Base-by-base conservation (phyloP, 345 rosid genomes). In the Euphorbia tirucalli region DNA sequence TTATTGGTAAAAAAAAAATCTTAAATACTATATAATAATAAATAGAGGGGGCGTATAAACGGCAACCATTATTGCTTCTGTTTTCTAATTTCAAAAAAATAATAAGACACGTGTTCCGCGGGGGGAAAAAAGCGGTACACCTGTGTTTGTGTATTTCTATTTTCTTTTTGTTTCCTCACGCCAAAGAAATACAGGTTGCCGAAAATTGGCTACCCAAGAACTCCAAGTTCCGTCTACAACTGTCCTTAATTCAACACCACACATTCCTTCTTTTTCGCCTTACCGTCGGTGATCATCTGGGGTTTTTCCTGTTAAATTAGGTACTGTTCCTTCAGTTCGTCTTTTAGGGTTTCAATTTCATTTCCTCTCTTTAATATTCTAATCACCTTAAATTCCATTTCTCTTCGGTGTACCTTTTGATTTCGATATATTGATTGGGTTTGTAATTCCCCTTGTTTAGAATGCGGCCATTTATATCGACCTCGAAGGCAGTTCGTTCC, bases 401-500 rank as follows among this genome's bases (percentile, higher is more conserved):
- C 10, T 14, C 2, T n/a, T 56, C 35, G 39, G 54, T n/a, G 57
- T 61, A 4, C 30, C 46, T 15, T 46, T 24, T n/a, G n/a, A n/a
- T n/a, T n/a, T n/a, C n/a, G n/a, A n/a, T n/a, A n/a, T n/a, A n/a
- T n/a, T n/a, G n/a, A n/a, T 58, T 19, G 39, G 71, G 61, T 41
- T 50, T 27, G 22, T 44, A 5, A 5, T 37, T 74, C 66, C 28
- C 7, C 46, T 11, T 19, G 55, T 52, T 37, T 70, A 44, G 74
- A 84, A 91, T 93, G 96, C 88, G 80, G 70, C 91, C 94, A 54
- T 89, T 87, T 66, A 68, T 79, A 67, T 74, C 87, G 7, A 76
- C 84, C 41, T 71, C 87, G 5, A 85, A 82, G 69, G 87, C 88
- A 16, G 22, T 88, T 15, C 75, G 78, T 19, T 80, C 85, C 43